Evolutionary conservation across 176 grass and related monocot genomes (phyloP), one percentile per base, ranked within the genome.

Genomic region (Musa schizocarpa): DNA sequence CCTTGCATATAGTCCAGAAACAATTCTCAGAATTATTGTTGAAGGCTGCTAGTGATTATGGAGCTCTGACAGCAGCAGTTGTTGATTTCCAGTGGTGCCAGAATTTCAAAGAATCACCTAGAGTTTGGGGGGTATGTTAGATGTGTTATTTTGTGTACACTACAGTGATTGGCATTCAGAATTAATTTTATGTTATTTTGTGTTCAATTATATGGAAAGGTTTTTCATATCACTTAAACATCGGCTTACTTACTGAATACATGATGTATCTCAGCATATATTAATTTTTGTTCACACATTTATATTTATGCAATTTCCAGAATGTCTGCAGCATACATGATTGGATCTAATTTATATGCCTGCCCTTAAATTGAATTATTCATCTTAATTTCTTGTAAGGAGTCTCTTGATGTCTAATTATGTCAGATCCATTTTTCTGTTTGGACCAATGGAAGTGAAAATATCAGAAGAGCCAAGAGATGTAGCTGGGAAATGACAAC

Each of bases 11-110:
- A 43, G 20, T 21, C 48, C 81, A 99, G 90, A 94, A 94, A 91
- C 95, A 99, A 99, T 99, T 99, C 71, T 94, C 90, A 6, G 95
- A 99, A 73, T 74, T 99, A 83, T 84, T 99, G 86, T 76, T 99
- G 75, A 99, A 99, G 82, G 95, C 90, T 13, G 95, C 90, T 78
- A 91, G 95, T 84, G 95, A 98, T 73, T 98, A 98, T 74, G 90
- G 87, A 52, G 90, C 90, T 62, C 73, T 99, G 79, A 91, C 95
- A 76, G 78, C 84, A 82, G 90, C 95, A 76, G 95, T 94, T 23
- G 55, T 78, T 20, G 95, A 99, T 89, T 98, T 98, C 74, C 95
- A 91, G 63, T 99, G 95, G 95, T 94, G 95, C 80, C 95, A 94
- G 72, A 94, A 94, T 77, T 99, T 99, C 72, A 99, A 88, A 83